Evolutionary conservation across 768 basidiomycete genomes (phyloP), one percentile per base, ranked within the genome.

Genomic region (Russula sp.): DNA sequence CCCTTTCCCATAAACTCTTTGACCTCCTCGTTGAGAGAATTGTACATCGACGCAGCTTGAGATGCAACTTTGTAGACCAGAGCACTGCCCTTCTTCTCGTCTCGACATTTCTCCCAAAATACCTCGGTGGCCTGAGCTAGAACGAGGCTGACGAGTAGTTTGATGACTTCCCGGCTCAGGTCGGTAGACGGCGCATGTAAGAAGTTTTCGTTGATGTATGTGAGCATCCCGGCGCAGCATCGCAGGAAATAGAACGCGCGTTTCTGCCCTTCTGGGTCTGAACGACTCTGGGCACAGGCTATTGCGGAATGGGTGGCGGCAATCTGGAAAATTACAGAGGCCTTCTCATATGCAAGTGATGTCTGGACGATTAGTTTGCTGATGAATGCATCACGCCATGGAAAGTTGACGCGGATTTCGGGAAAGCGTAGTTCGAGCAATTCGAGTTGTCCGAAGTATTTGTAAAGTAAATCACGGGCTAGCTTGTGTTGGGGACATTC

Each of bases 131-230:
- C 94, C 75, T 98, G 96, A 0, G 92, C 94, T 18, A 92, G 79
- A 72, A 94, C 94, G 69, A 96, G 65, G n/a, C 84, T 84, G 1
- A 94, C 86, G 44, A 97, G 80, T 69, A 96, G 92, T 75, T 96
- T 95, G 80, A 99, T 83, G 61, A 98, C 92, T 64, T 98, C 96
- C 22, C 93, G 83, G 71, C 88, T 89, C 51, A 98, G 84, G 76
- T 98, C 97, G 1, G 92, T 97, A 24, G 91, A 94, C 0, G 97
- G 97, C 0, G 96, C 97, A 71, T 99, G 97, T 0, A 99, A 79
- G 75, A 99, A 99, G 82, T 99, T 98, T 76, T 99, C 97, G 78
- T 98, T 98, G 79, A 99, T 94, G 74, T 98, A 99, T 7, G 88
- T 93, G 72, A 98, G 85, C 93, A 99, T 97, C 22, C 97, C 97